These are phyloP conservation scores for Rhodotorula sp. DNA, from an alignment of 1,284 basidiomycete genomes.

Conservation along the genomic window DNA sequence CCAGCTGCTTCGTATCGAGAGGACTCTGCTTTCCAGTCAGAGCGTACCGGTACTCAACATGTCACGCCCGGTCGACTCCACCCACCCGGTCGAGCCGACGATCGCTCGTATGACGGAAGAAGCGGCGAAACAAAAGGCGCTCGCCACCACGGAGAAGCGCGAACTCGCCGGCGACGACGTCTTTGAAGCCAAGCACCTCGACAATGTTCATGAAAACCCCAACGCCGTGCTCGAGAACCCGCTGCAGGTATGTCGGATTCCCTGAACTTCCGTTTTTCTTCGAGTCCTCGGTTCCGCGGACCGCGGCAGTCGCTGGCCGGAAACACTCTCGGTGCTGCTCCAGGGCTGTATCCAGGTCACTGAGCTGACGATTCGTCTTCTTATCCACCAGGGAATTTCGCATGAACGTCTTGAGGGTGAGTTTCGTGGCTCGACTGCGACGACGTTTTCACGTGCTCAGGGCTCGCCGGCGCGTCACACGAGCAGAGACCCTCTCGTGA, in stretches of 20 bases:
- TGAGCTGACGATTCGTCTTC: not conserved
- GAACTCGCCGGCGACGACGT: constrained; percentile 23
- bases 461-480: no score
- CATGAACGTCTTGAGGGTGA: constrained; percentile 38
- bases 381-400: constrained; percentile 32
- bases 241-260: constrained; percentile 11
- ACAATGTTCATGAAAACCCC: not conserved
- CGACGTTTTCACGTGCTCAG: not conserved
- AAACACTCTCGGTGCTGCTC: not conserved
- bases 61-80: constrained; percentile 7
- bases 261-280: not conserved
- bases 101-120: constrained; percentile 12
- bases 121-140: constrained; percentile 16
- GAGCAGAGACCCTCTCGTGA: not conserved
- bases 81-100: constrained; percentile 15
- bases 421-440: not conserved
- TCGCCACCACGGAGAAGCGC: constrained; percentile 22
- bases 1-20: no score
- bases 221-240: constrained; percentile 36
- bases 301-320: not conserved
- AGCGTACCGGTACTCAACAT: constrained; percentile 8
- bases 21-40: not conserved
- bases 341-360: not conserved
- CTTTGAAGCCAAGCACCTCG: constrained; percentile 9
- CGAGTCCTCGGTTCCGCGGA: no score